Evolutionary conservation across 495 filamentous ascomycete species (phyloP).

Genomic region (Cercophora sp.): DNA sequence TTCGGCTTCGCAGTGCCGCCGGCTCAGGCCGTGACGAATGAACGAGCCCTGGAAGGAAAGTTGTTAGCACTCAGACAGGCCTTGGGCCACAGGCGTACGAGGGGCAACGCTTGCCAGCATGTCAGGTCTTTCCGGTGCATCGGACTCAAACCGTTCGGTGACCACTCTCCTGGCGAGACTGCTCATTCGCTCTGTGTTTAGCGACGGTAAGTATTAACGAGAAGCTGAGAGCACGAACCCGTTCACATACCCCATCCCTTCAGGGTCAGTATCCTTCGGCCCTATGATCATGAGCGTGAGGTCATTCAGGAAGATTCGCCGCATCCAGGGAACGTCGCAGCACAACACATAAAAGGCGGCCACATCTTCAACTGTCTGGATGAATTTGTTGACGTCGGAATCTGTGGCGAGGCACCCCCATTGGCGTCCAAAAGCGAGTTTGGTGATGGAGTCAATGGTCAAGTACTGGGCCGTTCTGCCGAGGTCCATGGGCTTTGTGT

Average conservation of each 20-base stretch:
- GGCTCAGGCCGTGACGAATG: not conserved
- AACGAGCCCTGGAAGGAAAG: not conserved
- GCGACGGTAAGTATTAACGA: not conserved
- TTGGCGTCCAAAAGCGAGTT: not conserved
- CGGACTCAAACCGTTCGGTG: not conserved
- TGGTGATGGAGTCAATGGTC: not conserved
- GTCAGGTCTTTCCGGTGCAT: not conserved
- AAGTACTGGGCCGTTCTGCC: not conserved
- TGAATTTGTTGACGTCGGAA: not conserved
- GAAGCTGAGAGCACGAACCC: not conserved
- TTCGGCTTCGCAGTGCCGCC: not conserved
- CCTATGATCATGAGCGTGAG: slow-evolving; percentile 25
- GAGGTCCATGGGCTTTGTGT: slow-evolving; percentile 39
- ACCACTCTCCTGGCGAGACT: not conserved
- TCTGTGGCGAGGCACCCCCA: not conserved
- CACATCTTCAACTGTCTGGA: not conserved
- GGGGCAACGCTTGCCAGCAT: not conserved
- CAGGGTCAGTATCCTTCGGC: not conserved
- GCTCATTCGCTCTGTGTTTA: no score
- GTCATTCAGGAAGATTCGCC: not conserved
- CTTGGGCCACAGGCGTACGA: no score
- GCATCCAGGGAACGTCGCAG: not conserved
- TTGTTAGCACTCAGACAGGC: no score
- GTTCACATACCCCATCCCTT: not conserved
- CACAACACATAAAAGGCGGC: not conserved